Conservation (phyloP, 345 rosid genomes). For the Trapa incisa region DNA sequence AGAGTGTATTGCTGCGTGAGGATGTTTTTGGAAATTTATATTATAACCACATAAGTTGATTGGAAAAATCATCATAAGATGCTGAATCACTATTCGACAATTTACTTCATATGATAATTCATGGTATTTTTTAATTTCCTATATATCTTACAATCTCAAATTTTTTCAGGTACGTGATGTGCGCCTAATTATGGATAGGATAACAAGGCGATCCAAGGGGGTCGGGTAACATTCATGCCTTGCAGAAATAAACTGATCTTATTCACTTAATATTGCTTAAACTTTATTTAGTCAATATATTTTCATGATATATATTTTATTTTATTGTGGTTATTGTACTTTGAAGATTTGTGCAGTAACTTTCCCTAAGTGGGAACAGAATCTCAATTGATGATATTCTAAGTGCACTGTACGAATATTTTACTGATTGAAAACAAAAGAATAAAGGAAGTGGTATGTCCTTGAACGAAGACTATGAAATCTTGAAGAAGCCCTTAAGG, state of each 20-base stretch:
- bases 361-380: not conserved
- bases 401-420: not conserved
- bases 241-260: not conserved
- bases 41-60: not conserved
- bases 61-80: not conserved
- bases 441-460: not conserved
- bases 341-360: not conserved
- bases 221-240: slow-evolving; percentile 49
- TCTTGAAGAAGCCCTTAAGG: not conserved
- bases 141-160: not conserved
- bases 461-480: not conserved
- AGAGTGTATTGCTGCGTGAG: not conserved
- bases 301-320: not conserved
- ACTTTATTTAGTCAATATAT: not conserved
- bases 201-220: slow-evolving; percentile 91
- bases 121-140: not conserved
- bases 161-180: slow-evolving; percentile 85
- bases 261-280: not conserved
- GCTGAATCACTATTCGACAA: not conserved
- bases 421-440: too few species aligned
- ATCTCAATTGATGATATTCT: not conserved
- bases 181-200: slow-evolving; percentile 94
- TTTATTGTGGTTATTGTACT: not conserved
- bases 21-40: not conserved
- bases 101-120: not conserved